Evolutionary conservation across 1,139 yeast genomes (phyloP).

Genomic region (Yamadazyma aaseri): DNA sequence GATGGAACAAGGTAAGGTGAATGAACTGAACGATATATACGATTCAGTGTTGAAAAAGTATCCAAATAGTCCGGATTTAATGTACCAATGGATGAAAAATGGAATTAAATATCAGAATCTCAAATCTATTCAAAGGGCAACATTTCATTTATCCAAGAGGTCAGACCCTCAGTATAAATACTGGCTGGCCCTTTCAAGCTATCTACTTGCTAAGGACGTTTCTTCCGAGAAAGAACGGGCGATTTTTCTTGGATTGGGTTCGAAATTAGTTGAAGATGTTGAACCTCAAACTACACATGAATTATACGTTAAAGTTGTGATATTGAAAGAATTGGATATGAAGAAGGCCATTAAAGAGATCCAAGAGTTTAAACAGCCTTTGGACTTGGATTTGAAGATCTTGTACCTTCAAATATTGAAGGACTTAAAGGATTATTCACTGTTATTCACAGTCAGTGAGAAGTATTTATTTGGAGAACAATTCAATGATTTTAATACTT

Average conservation of each 20-base stretch:
- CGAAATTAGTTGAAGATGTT: slow-evolving; percentile 46
- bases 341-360: slow-evolving; percentile 27
- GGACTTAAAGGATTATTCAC: slow-evolving; percentile 37
- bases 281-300: slow-evolving; percentile 58
- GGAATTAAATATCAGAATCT: slow-evolving; percentile 32
- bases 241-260: slow-evolving; percentile 57
- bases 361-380: slow-evolving; percentile 29
- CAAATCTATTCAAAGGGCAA: slow-evolving; percentile 45
- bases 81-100: slow-evolving; percentile 48
- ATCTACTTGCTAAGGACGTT: slow-evolving; percentile 25
- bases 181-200: slow-evolving; percentile 50
- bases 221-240: slow-evolving; percentile 28
- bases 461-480: slow-evolving; percentile 39
- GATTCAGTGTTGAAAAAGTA: slow-evolving; percentile 58
- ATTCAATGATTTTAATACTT: slow-evolving; percentile 60
- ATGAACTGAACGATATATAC: slow-evolving; percentile 44
- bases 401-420: slow-evolving; percentile 48
- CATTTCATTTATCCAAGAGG: slow-evolving; percentile 39
- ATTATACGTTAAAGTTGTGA: slow-evolving; percentile 49
- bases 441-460: slow-evolving; percentile 32
- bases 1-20: slow-evolving; percentile 28
- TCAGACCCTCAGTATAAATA: slow-evolving; percentile 35
- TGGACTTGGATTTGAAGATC: slow-evolving; percentile 58
- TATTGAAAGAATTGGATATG: slow-evolving; percentile 23
- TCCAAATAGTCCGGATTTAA: slow-evolving; percentile 43